Evolutionary conservation across 768 basidiomycete species (phyloP), one percentile per base, ranked within the genome.

Genomic region (Kwoniella europaea): DNA sequence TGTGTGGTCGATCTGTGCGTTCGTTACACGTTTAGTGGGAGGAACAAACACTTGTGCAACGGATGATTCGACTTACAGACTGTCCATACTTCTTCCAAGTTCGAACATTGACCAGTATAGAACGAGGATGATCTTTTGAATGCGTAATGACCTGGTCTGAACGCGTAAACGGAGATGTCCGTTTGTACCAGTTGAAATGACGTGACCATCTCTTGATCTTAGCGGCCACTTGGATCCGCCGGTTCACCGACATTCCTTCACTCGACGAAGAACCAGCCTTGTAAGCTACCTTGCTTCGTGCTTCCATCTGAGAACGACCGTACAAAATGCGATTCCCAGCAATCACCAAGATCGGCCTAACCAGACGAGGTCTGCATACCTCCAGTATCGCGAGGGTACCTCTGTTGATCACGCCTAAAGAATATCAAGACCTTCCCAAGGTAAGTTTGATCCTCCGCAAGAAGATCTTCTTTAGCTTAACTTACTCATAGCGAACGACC

Each of bases 341-440:
- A 9, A 58, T 57, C 42, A 63, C 42, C 42, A 54, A 44, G 20
- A 50, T 70, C 13, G n/a, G 10, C 24, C 16, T 65, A 20, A 56
- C 63, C n/a, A 63, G 63, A 58, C 44, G 68, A 35, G 68, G 54
- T 10, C 53, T 70, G 42, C 64, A 56, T 24, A 63, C 68, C 50
- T 56, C 68, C 9, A 20, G 15, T 53, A 50, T 53, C n/a, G 22
- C 52, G 9, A 73, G 71, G 16, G 78, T 78, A 9, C 76, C 85
- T 2, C 74, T 85, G 13, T 81, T 85, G 35, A 67, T 85, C 58
- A 76, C 74, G 12, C 85, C 86, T 4, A 70, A 74, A 52, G 75
- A 84, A 53, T 77, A 85, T 63, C 71, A 77, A 35, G 64, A 74
- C 43, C 79, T 84, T 2, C 76, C 79, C 16, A 79, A 75, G 72